A percentile compares a stretch with the other conserved stretches of the same genome.
phyloP scores from a whole-genome alignment of 768 basidiomycete genomes.

The Mrakia hoshinonis region DNA sequence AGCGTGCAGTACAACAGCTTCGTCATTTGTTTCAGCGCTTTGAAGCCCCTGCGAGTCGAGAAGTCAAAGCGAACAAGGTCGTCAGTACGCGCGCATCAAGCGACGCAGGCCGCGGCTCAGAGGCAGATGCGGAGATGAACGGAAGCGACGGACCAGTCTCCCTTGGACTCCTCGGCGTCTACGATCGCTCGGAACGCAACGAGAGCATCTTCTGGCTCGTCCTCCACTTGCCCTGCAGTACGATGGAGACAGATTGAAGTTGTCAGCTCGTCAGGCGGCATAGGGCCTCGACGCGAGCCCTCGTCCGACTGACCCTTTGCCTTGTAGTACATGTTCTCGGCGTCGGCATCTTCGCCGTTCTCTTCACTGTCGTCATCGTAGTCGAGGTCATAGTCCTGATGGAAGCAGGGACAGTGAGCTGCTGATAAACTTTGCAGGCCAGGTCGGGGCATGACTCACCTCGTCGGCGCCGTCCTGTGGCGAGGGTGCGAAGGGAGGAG shows the following conservation, averaged over 20 bases:
- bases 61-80: too few relatives aligned
- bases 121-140: not conserved
- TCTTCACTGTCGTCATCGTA: constrained; percentile 78
- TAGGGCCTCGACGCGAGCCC: not conserved
- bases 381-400: constrained; percentile 89
- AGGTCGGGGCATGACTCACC: constrained; percentile 32
- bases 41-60: constrained; percentile 77
- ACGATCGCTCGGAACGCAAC: constrained; percentile 84
- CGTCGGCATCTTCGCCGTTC: constrained; percentile 66
- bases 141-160: constrained; percentile 65
- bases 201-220: constrained; percentile 81
- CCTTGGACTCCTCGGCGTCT: constrained; percentile 80
- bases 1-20: constrained; percentile 79
- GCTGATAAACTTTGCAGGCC: not conserved
- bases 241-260: not conserved
- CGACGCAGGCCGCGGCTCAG: too few relatives aligned
- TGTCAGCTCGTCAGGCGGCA: not conserved
- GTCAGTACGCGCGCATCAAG: not conserved
- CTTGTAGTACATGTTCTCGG: constrained; percentile 97
- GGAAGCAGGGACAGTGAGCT: not conserved
- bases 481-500: not conserved
- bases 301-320: constrained; percentile 67
- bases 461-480: constrained; percentile 42
- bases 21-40: constrained; percentile 93
- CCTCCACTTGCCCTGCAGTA: constrained; percentile 48